Evolutionary conservation across 2,329 filamentous ascomycete genomes (phyloP).

Genomic region (Trichoderma gracile): DNA sequence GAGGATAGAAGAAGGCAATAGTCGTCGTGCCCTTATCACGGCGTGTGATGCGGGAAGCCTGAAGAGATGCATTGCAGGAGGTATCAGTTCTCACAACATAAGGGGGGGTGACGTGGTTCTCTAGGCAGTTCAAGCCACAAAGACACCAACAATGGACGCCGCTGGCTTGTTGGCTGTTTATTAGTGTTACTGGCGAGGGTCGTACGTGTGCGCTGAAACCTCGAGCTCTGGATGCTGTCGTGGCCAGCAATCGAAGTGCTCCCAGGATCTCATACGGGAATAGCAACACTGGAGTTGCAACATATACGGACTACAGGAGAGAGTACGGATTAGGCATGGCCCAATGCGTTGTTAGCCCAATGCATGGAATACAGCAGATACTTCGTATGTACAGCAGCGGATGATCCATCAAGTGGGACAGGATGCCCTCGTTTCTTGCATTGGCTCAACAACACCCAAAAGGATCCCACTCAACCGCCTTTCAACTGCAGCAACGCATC

Average conservation of each 20-base stretch:
- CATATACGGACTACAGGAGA: too few species aligned
- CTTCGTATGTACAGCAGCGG: not conserved
- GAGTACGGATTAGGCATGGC: too few species aligned
- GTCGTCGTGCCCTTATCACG: constrained; percentile 12
- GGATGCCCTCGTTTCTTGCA: constrained; percentile 22
- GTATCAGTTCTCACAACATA: not conserved
- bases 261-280: too few species aligned
- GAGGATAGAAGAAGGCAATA: not conserved
- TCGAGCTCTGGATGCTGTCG: too few species aligned
- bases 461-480: not conserved
- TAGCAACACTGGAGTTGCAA: too few species aligned
- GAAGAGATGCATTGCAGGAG: constrained; percentile 2
- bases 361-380: not conserved
- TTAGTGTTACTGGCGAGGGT: too few species aligned
- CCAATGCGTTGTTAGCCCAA: too few species aligned
- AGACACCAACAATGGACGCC: not conserved
- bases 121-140: not conserved
- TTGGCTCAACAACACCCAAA: not conserved
- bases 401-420: constrained; percentile 17
- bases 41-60: constrained; percentile 7
- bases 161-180: too few species aligned
- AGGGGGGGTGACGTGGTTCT: constrained; percentile 18
- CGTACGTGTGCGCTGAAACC: too few species aligned
- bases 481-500: not conserved
- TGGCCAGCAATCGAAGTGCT: too few species aligned